A percentile compares a stretch with the other conserved stretches of the same genome.
These are phyloP conservation scores for Grosmannia serpens DNA, from an alignment of 2,329 filamentous ascomycete species.

Conservation along the genomic window DNA sequence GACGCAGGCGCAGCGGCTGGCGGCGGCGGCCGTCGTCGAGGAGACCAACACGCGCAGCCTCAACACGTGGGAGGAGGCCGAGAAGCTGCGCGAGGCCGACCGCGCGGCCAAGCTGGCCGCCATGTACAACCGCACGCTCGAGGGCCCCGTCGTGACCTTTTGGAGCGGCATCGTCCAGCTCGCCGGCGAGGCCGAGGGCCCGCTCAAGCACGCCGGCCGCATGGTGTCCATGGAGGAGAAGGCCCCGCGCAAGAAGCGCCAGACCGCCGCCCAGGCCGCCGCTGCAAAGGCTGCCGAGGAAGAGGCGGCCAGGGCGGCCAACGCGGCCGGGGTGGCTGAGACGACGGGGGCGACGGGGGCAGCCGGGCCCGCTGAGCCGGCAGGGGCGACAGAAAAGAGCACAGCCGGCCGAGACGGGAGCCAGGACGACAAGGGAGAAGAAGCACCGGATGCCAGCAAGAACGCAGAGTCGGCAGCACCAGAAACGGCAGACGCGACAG, in stretches of 20 bases:
- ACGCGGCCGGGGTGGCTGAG: not conserved
- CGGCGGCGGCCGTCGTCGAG: constrained; percentile 73
- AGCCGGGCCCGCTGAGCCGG: not conserved
- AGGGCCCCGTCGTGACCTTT: constrained; percentile 80
- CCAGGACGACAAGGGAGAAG: not conserved
- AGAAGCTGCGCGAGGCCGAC: constrained; percentile 79
- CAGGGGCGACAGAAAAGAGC: not conserved
- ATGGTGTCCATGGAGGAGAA: constrained; percentile 51
- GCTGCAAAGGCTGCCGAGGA: not conserved
- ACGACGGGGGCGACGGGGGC: not conserved
- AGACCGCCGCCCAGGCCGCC: constrained; percentile 19
- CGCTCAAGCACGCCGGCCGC: constrained; percentile 59
- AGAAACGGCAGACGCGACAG: not conserved
- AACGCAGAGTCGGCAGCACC: not conserved
- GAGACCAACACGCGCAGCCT: constrained; percentile 79
- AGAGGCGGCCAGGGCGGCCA: constrained; percentile 4
- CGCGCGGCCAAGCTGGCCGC: constrained; percentile 74
- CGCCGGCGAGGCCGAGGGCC: constrained; percentile 33
- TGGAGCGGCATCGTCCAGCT: constrained; percentile 89
- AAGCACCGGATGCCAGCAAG: not conserved
- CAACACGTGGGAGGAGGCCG: constrained; percentile 87
- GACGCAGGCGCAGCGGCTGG: constrained; percentile 77
- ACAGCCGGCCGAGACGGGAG: not conserved
- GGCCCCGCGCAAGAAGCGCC: constrained; percentile 38
- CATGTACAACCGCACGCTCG: constrained; percentile 72